A percentile compares a stretch with the other conserved stretches of the same genome.
Evolutionary conservation across 176 grass and related monocot species (phyloP).

Genomic region (Lolium multiflorum): DNA sequence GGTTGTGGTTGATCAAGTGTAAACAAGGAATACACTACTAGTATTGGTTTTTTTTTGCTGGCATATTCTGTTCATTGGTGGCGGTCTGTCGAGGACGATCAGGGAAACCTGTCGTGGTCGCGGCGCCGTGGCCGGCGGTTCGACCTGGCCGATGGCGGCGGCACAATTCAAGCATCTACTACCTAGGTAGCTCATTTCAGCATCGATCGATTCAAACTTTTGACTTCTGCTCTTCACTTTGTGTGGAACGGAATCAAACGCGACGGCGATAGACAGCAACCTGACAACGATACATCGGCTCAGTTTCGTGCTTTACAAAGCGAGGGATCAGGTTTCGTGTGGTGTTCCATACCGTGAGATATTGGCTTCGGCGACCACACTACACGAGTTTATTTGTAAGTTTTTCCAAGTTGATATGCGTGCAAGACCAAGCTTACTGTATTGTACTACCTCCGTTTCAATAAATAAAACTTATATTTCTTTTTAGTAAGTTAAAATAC

Average conservation of each 20-base stretch:
- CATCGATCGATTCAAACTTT: not conserved
- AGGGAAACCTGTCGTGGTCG: not conserved
- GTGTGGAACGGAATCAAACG: not conserved
- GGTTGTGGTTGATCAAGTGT: conserved; percentile 26
- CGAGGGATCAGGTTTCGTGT: not conserved
- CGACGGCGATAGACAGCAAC: not conserved
- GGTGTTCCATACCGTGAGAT: not conserved
- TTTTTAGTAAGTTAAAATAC: too few relatives aligned
- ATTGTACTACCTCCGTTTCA: too few relatives aligned
- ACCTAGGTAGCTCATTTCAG: not conserved
- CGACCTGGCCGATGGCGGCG: not conserved
- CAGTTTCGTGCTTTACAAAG: not conserved
- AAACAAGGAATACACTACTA: not conserved
- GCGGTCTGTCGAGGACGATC: not conserved
- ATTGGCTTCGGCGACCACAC: not conserved
- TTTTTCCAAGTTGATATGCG: not conserved
- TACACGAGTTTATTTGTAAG: not conserved
- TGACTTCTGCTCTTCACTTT: conserved; percentile 4
- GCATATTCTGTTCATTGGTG: not conserved
- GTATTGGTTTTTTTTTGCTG: not conserved
- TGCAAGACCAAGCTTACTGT: not conserved
- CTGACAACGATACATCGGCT: not conserved
- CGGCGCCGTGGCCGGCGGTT: not conserved
- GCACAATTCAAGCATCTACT: not conserved
- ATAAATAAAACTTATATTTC: too few relatives aligned